phyloP scores from a whole-genome alignment of 331 rosid species.

The Cydonia oblonga region DNA sequence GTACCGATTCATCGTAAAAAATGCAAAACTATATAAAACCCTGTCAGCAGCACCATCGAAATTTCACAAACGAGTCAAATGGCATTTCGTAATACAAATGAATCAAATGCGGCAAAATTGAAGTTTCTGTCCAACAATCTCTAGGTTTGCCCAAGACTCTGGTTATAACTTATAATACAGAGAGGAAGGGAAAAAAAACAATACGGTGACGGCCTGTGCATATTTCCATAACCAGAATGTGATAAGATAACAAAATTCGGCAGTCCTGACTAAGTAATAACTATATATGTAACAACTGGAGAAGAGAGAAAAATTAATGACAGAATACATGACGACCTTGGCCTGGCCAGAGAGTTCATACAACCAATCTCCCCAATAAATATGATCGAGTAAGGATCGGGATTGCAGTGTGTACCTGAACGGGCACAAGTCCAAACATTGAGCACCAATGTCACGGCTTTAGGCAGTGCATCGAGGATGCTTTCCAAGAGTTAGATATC shows the following conservation, averaged over 20 bases:
- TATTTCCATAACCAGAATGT: conserved; percentile 66
- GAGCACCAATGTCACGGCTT: conserved; percentile 37
- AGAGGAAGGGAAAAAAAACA: neutral
- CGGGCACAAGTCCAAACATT: conserved; percentile 33
- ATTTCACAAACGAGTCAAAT: neutral
- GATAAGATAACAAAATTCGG: conserved; percentile 49
- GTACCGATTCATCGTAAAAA: no score
- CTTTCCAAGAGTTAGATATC: conserved; percentile 74
- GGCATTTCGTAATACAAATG: conserved; percentile 9
- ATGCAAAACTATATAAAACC: neutral
- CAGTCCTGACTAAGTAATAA: conserved; percentile 58
- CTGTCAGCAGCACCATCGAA: neutral
- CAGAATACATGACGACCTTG: conserved; percentile 48
- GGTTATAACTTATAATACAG: conserved; percentile 17
- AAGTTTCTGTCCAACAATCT: conserved; percentile 8
- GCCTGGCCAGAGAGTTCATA: conserved; percentile 51
- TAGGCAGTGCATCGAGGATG: conserved; percentile 34
- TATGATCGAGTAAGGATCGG: conserved; percentile 39
- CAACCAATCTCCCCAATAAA: conserved; percentile 56
- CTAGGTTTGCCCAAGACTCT: neutral
- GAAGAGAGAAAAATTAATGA: conserved; percentile 28
- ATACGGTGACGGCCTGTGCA: conserved; percentile 45
- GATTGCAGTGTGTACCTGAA: conserved; percentile 34
- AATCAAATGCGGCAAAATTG: conserved; percentile 8
- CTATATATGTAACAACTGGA: conserved; percentile 65